These are phyloP conservation scores for Phyllosticta citrichinensis DNA, from an alignment of 2,329 filamentous ascomycete species.

Conservation along the genomic window DNA sequence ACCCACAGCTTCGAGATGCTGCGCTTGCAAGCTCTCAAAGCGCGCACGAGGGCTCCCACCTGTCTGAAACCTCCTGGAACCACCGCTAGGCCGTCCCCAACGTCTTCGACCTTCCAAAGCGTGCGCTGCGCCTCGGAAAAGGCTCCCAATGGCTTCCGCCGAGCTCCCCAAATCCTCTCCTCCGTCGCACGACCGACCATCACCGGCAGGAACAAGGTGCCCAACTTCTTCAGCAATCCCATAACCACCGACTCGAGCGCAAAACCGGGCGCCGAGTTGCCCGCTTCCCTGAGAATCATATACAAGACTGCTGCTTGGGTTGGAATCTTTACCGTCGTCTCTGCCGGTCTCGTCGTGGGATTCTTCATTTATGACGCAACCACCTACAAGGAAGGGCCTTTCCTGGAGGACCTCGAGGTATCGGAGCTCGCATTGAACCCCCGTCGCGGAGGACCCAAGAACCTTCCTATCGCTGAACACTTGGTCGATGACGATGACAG, in stretches of 20 bases:
- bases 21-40: conserved; percentile 8
- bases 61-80: neutral
- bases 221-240: conserved; percentile 12
- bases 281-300: conserved; percentile 40
- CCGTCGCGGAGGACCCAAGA: conserved; percentile 79
- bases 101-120: neutral
- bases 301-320: conserved; percentile 62
- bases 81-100: neutral
- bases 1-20: conserved; percentile 3
- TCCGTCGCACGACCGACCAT: neutral
- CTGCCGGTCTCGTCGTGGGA: conserved; percentile 58
- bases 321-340: conserved; percentile 64
- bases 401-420: conserved; percentile 65
- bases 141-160: neutral
- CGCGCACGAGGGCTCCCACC: neutral
- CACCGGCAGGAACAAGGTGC: neutral
- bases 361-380: conserved; percentile 94
- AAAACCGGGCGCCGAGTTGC: conserved; percentile 22
- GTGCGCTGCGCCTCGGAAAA: neutral
- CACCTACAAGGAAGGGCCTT: conserved; percentile 69
- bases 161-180: conserved; percentile 1
- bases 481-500: conserved; percentile 83
- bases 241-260: conserved; percentile 16
- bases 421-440: conserved; percentile 75
- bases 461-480: conserved; percentile 80